These are phyloP conservation scores for Piloderma croceum DNA, from an alignment of 768 basidiomycete genomes.

Conservation along the genomic window DNA sequence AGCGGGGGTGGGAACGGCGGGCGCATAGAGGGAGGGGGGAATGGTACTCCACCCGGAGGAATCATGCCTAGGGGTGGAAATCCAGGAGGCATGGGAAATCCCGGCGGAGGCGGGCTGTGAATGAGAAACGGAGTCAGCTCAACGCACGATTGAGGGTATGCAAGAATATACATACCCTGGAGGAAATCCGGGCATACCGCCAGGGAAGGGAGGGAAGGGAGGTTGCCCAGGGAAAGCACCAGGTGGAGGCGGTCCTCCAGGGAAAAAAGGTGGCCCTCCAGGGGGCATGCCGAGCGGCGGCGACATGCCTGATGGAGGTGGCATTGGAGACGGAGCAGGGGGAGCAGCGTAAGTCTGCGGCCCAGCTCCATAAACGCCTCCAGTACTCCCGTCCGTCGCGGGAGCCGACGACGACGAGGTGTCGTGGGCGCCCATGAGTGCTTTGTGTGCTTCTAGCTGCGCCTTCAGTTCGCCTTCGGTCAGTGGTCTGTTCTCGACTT, in stretches of 20 bases:
- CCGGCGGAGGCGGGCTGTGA: conserved; percentile 46
- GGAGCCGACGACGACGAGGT: conserved; percentile 25
- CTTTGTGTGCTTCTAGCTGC: conserved; percentile 85
- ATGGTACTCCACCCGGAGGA: conserved; percentile 25
- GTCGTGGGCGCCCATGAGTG: conserved; percentile 72
- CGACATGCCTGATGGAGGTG: conserved; percentile 23
- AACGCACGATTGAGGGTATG: conserved; percentile 10
- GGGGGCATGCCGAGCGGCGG: conserved; percentile 37
- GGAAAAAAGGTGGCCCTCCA: conserved; percentile 40
- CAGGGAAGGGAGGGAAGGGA: conserved; percentile 39
- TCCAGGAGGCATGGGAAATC: conserved; percentile 49
- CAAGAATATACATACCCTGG: conserved; percentile 42
- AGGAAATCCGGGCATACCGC: conserved; percentile 47
- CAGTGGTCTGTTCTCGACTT: conserved; percentile 69
- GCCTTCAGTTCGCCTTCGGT: conserved; percentile 80
- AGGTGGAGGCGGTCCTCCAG: conserved; percentile 32
- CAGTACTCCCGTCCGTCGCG: conserved; percentile 37
- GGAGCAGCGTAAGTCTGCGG: conserved; percentile 61
- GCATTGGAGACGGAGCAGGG: conserved; percentile 27
- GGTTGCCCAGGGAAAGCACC: conserved; percentile 34
- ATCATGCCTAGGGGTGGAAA: conserved; percentile 35
- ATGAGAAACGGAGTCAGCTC: conserved; percentile 9
- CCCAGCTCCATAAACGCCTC: conserved; percentile 67
- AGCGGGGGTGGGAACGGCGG: conserved; percentile 26
- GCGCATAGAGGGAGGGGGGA: conserved; percentile 23